A percentile compares a stretch with the other conserved stretches of the same genome.
phyloP scores from a whole-genome alignment of 2,329 filamentous ascomycete genomes.

The Alternaria triticina region DNA sequence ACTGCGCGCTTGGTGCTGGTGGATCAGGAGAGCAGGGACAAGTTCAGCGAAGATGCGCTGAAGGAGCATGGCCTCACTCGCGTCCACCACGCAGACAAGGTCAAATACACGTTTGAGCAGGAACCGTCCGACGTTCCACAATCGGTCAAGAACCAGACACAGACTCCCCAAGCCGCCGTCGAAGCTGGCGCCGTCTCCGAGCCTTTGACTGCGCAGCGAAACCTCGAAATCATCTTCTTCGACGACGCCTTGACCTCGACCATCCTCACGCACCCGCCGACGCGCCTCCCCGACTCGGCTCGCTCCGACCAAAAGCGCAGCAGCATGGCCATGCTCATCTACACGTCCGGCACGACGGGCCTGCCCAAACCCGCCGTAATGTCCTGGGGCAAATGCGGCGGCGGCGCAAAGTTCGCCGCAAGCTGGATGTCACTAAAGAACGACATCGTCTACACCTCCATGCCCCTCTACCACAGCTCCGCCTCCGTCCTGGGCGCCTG shows the following conservation, averaged over 20 bases:
- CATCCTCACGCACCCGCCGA: conserved; percentile 36
- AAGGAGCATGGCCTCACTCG: conserved; percentile 37
- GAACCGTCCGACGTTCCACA: conserved; percentile 26
- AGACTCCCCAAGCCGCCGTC: conserved; percentile 11
- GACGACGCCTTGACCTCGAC: conserved; percentile 32
- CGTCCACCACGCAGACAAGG: conserved; percentile 11
- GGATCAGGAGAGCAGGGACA: conserved; percentile 56
- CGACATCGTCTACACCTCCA: conserved; percentile 46
- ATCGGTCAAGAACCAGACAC: conserved; percentile 27
- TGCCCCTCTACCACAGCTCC: conserved; percentile 48
- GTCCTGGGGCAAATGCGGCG: conserved; percentile 33
- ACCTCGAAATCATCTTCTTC: conserved; percentile 42
- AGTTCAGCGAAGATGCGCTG: conserved; percentile 36
- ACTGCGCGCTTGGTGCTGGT: conserved; percentile 64
- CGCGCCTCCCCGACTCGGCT: conserved; percentile 37
- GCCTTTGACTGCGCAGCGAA: conserved; percentile 18
- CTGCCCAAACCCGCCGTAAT: conserved; percentile 46
- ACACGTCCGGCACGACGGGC: conserved; percentile 48
- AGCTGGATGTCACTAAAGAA: conserved; percentile 35
- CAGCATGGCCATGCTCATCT: conserved; percentile 48
- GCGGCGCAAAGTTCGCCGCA: conserved; percentile 24
- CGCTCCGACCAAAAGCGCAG: conserved; percentile 31
- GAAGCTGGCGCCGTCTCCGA: conserved; percentile 13
- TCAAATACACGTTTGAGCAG: conserved; percentile 32
- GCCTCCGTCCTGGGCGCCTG: conserved; percentile 40